Conservation (phyloP, 768 basidiomycete genomes). For the Obba rivulosa region DNA sequence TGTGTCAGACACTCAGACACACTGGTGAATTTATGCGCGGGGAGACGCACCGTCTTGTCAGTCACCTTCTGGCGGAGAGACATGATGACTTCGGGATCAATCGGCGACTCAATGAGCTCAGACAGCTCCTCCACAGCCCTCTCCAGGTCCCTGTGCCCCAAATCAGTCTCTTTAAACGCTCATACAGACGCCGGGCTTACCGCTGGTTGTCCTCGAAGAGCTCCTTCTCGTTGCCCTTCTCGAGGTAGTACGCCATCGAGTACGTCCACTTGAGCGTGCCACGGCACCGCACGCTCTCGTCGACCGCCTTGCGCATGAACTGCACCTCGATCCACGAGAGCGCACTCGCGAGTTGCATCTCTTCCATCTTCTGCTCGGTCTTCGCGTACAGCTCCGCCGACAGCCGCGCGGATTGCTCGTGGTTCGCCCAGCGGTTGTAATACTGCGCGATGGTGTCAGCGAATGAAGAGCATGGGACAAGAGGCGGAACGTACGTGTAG, state of each 20-base stretch:
- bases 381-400: constrained; percentile 88
- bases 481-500: constrained; percentile 66
- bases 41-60: constrained; percentile 78
- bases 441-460: constrained; percentile 47
- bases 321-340: constrained; percentile 99
- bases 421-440: constrained; percentile 99
- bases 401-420: constrained; percentile 98
- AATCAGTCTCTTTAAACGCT: constrained; percentile 2
- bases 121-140: constrained; percentile 93
- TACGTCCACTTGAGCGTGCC: constrained; percentile 99
- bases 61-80: constrained; percentile 87
- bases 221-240: constrained; percentile 86
- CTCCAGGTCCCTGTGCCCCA: constrained; percentile 70
- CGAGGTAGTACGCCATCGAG: constrained; percentile 97
- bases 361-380: constrained; percentile 99
- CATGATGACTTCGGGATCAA: constrained; percentile 81
- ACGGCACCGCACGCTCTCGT: constrained; percentile 83
- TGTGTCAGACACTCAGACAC: not conserved
- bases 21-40: too few relatives aligned
- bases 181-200: constrained; percentile 30
- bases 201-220: constrained; percentile 97
- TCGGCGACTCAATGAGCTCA: constrained; percentile 86
- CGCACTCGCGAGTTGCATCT: constrained; percentile 90
- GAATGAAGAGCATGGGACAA: not conserved
- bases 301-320: constrained; percentile 98